Evolutionary conservation across 106 monocot species (phyloP).

Genomic region (Platanthera guangdongensis): DNA sequence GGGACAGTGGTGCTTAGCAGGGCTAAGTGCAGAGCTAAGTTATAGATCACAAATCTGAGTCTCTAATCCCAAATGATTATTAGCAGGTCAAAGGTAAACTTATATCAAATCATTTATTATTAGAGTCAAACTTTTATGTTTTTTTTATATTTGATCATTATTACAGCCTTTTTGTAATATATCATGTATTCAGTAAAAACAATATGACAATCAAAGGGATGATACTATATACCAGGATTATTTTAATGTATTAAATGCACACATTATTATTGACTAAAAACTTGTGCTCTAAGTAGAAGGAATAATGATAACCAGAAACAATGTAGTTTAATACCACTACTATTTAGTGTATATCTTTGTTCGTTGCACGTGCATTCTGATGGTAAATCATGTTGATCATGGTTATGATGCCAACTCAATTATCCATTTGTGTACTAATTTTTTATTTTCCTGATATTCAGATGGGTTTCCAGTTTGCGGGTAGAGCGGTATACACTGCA

Average conservation of each 20-base stretch:
- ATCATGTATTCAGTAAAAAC: background rate
- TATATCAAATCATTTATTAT: too few species aligned
- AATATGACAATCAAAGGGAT: background rate
- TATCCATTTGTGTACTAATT: background rate
- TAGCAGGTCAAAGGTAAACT: too few species aligned
- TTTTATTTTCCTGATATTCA: slow-evolving; percentile 19
- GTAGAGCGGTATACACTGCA: slow-evolving; percentile 76
- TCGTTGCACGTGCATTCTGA: background rate
- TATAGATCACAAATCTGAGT: too few species aligned
- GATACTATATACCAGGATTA: background rate
- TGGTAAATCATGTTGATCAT: background rate
- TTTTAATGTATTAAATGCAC: background rate
- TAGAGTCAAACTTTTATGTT: background rate
- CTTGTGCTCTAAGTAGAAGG: background rate
- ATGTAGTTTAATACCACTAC: background rate
- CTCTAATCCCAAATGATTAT: too few species aligned
- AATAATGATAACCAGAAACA: background rate
- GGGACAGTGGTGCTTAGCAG: too few species aligned
- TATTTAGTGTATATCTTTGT: background rate
- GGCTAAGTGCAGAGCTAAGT: too few species aligned
- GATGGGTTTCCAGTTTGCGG: slow-evolving; percentile 93
- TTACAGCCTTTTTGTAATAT: background rate
- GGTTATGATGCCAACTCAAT: background rate
- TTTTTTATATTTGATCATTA: background rate
- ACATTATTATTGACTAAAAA: background rate